Evolutionary conservation across 176 grass and related monocot genomes (phyloP), one percentile per base, ranked within the genome.

Genomic region (Elaeis guineensis): DNA sequence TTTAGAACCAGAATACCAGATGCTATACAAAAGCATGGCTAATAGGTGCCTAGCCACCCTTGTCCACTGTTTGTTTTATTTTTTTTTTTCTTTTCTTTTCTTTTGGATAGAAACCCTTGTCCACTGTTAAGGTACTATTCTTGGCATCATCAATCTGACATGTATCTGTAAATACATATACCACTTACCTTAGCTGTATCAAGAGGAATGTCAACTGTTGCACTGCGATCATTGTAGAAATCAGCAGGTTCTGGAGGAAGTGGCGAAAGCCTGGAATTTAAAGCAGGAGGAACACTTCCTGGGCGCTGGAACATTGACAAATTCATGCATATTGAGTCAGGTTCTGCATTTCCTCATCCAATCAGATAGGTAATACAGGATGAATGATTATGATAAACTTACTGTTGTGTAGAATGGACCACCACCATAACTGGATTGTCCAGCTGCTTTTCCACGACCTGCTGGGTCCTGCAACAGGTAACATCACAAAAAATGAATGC

Each of bases 191-290:
- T 23, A 32, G 84, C 59, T 2, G 80, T 78, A 12, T 99, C 94
- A 25, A 93, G 88, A 62, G 94, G 88, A 62, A 98, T 92, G 69
- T 89, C 84, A 58, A 86, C 76, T 1, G 84, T 81, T 17, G 82
- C 76, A 16, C 76, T 63, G 63, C 35, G 78, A 28, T 91, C 87
- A 79, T 83, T 89, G 55, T 98, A 98, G 64, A 99, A 99, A 77
- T 77, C 82, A 21, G 82, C 94, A 2, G 94, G 88, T 62, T 98
- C 88, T 4, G 85, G 88, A 65, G 88, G 79, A 52, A 99, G 81
- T 3, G 94, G 94, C 22, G 85, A 89, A 57, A 99, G 94, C 48
- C 82, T 75, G 9, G 87, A 86, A 83, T 92, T 98, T 15, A 87
- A 76, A 4, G 73, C 77, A 0, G 88, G 79, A 52, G 85, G 62